A percentile compares a stretch with the other conserved stretches of the same genome.
These are phyloP conservation scores for Scleromitrula shiraiana DNA, from an alignment of 2,329 filamentous ascomycete genomes.

Conservation along the genomic window DNA sequence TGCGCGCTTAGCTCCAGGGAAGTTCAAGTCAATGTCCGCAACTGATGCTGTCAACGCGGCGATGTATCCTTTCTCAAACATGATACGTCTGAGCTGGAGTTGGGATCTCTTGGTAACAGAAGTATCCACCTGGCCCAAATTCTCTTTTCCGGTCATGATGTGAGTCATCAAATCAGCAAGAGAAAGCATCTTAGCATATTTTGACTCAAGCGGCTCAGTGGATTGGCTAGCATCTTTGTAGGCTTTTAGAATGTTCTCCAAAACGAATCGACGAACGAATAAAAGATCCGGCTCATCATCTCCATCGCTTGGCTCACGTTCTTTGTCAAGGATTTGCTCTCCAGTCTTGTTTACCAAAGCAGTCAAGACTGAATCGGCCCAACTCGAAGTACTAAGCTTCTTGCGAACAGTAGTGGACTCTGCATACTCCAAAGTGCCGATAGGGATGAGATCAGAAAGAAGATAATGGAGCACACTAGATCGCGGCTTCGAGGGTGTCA, in stretches of 20 bases:
- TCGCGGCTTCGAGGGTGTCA: constrained; percentile 86
- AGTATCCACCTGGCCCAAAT: constrained; percentile 39
- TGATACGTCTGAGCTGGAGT: constrained; percentile 80
- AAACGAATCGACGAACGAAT: constrained; percentile 88
- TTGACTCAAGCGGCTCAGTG: constrained; percentile 70
- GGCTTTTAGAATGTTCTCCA: constrained; percentile 85
- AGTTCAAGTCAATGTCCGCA: constrained; percentile 91
- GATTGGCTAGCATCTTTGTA: constrained; percentile 82
- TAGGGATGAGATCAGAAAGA: constrained; percentile 66
- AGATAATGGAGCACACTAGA: constrained; percentile 92
- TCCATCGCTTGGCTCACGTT: constrained; percentile 50
- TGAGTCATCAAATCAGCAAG: constrained; percentile 88
- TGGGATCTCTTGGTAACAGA: constrained; percentile 49
- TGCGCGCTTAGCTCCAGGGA: constrained; percentile 83
- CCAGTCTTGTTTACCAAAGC: constrained; percentile 82
- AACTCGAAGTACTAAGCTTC: constrained; percentile 72
- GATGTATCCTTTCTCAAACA: constrained; percentile 98
- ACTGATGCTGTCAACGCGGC: constrained; percentile 83
- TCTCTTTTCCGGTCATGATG: constrained; percentile 78
- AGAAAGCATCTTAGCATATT: constrained; percentile 80
- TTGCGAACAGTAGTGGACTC: constrained; percentile 78
- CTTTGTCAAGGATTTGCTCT: constrained; percentile 58
- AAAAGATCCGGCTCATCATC: constrained; percentile 78
- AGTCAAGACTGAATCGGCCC: constrained; percentile 79
- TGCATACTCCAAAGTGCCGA: constrained; percentile 56